phyloP scores from a whole-genome alignment of 768 basidiomycete genomes.

The Termitomyces sp. region DNA sequence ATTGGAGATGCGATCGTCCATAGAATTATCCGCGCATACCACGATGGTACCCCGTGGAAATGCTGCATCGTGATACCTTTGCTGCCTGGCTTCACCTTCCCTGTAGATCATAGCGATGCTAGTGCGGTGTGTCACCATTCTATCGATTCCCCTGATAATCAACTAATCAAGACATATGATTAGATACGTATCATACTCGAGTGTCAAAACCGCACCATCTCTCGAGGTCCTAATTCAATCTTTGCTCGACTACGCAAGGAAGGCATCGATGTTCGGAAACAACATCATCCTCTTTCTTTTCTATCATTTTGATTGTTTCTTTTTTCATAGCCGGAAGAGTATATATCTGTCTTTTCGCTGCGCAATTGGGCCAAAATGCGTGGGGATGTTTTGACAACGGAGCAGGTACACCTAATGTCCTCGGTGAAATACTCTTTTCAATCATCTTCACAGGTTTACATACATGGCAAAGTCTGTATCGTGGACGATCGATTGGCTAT shows the following conservation, averaged over 20 bases:
- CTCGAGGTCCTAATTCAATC: constrained; percentile 87
- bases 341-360: constrained; percentile 86
- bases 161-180: neutral
- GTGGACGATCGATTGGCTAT: constrained; percentile 94
- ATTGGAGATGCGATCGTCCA: constrained; percentile 93
- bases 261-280: constrained; percentile 71
- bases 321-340: constrained; percentile 74
- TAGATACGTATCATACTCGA: constrained; percentile 93
- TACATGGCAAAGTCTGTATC: constrained; percentile 84
- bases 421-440: neutral
- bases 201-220: constrained; percentile 88
- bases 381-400: constrained; percentile 78
- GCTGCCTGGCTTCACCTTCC: constrained; percentile 89
- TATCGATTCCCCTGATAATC: neutral
- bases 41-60: constrained; percentile 78
- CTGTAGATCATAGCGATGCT: constrained; percentile 90
- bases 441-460: constrained; percentile 60
- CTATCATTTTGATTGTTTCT: constrained; percentile 5
- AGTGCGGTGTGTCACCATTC: constrained; percentile 60
- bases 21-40: constrained; percentile 85
- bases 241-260: constrained; percentile 81
- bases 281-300: neutral
- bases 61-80: constrained; percentile 91
- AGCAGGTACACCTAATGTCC: constrained; percentile 51
- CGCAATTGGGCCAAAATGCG: constrained; percentile 93